These are phyloP conservation scores for Oenanthe javanica DNA, from an alignment of 140 eudicot genomes.

Conservation along the genomic window DNA sequence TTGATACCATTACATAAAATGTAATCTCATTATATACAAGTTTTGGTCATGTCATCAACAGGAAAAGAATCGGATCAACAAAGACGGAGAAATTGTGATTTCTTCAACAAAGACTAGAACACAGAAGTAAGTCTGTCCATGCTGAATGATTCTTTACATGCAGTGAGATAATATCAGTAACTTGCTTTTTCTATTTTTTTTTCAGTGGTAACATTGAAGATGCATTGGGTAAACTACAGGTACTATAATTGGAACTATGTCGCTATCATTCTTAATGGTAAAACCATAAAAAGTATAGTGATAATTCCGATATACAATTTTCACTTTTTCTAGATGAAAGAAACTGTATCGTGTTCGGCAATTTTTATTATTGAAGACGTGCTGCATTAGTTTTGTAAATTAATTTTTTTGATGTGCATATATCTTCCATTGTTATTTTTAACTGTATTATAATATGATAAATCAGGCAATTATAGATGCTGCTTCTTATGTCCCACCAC, in stretches of 20 bases:
- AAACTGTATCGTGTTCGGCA: neutral
- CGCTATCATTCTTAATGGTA: constrained; percentile 1
- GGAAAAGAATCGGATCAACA: constrained; percentile 94
- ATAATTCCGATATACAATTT: neutral
- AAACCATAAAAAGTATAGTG: neutral
- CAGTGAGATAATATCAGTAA: constrained; percentile 15
- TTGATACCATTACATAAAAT: neutral
- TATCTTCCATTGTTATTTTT: neutral
- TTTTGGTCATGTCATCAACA: constrained; percentile 20
- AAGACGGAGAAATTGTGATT: constrained; percentile 85
- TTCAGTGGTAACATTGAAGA: constrained; percentile 84
- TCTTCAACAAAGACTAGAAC: constrained; percentile 87
- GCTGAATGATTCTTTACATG: neutral
- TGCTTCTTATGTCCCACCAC: constrained; percentile 92
- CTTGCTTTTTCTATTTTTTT: neutral
- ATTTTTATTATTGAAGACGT: neutral
- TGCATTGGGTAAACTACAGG: constrained; percentile 84
- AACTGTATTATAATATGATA: constrained; percentile 13
- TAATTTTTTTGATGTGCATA: neutral
- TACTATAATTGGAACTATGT: constrained; percentile 20
- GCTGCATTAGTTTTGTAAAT: neutral
- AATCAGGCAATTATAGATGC: constrained; percentile 81
- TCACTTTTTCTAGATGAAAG: neutral
- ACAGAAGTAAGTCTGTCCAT: constrained; percentile 49
- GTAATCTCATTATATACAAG: neutral